A percentile compares a stretch with the other conserved stretches of the same genome.
Conservation (phyloP, 495 filamentous ascomycete genomes). For the Xylaria acuta region DNA sequence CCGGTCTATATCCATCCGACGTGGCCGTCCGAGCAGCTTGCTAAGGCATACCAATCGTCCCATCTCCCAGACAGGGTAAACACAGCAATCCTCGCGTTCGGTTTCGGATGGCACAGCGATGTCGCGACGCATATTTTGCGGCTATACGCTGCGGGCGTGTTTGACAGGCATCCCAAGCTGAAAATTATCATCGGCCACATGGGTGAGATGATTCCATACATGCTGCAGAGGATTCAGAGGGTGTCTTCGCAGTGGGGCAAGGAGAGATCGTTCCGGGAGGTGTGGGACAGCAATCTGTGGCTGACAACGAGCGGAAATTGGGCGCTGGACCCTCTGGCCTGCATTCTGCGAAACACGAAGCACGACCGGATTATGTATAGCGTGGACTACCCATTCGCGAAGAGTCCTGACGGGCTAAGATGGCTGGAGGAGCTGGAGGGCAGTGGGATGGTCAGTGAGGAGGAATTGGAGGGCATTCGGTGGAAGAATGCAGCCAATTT, state of each 20-base stretch:
- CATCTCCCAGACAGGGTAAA: conserved; percentile 42
- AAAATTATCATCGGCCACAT: conserved; percentile 72
- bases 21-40: conserved; percentile 44
- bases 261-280: conserved; percentile 58
- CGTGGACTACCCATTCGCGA: conserved; percentile 66
- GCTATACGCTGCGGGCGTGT: conserved; percentile 47
- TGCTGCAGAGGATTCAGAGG: conserved; percentile 64
- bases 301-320: conserved; percentile 68
- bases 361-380: conserved; percentile 62
- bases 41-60: conserved; percentile 52
- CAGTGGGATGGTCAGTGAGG: conserved; percentile 57
- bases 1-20: conserved; percentile 66
- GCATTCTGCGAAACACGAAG: conserved; percentile 55
- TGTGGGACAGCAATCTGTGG: conserved; percentile 68
- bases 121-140: conserved; percentile 50
- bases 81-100: conserved; percentile 45
- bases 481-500: conserved; percentile 63
- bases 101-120: conserved; percentile 57
- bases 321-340: conserved; percentile 56
- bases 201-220: conserved; percentile 69
- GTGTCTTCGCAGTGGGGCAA: conserved; percentile 59
- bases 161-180: conserved; percentile 60
- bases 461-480: conserved; percentile 60
- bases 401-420: conserved; percentile 48
- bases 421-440: conserved; percentile 57